phyloP scores from a whole-genome alignment of 2,329 filamentous ascomycete genomes.

The Cytospora paraplurivora region DNA sequence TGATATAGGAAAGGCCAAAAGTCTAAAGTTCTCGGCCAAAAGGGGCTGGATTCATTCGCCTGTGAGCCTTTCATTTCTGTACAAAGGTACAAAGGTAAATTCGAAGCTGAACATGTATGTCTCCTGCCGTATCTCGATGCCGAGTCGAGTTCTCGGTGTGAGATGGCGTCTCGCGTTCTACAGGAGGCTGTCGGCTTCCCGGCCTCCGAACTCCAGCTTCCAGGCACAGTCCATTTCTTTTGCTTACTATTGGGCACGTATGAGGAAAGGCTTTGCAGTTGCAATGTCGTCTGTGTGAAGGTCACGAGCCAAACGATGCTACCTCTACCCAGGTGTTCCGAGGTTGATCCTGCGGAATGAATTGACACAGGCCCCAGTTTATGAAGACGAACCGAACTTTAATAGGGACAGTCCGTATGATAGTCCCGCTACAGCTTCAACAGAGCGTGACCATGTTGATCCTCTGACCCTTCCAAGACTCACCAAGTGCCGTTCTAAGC shows the following conservation, averaged over 20 bases:
- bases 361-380: no score
- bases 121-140: background rate
- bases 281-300: no score
- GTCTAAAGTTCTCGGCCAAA: constrained; percentile 18
- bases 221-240: no score
- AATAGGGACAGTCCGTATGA: no score
- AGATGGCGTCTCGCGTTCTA: background rate
- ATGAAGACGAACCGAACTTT: no score
- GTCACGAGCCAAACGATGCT: no score
- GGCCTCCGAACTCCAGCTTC: no score
- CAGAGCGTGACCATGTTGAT: constrained; percentile 4
- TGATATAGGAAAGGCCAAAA: background rate
- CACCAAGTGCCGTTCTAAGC: constrained; percentile 5
- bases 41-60: constrained; percentile 15
- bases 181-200: no score
- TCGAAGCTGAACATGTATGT: background rate
- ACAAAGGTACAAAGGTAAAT: constrained; percentile 1
- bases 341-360: no score
- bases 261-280: no score
- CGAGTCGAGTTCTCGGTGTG: background rate
- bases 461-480: background rate
- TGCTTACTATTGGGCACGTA: no score
- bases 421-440: background rate
- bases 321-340: no score
- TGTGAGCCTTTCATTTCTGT: background rate